Base-by-base conservation (phyloP, 2,329 filamentous ascomycete genomes). In the Sclerotinia sclerotiorum region DNA sequence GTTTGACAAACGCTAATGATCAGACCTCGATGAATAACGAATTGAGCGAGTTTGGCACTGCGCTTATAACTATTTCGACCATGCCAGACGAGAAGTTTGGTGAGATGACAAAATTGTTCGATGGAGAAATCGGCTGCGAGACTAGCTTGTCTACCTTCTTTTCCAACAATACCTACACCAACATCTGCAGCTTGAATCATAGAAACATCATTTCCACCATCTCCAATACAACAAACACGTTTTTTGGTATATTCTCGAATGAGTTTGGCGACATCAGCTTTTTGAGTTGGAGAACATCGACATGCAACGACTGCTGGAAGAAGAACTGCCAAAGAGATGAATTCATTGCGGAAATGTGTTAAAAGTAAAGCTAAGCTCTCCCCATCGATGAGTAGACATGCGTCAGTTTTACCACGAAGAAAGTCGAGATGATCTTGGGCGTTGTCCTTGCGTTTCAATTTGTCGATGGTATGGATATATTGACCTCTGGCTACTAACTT, bases 151-250 rank as follows among this genome's bases (percentile, higher is more conserved):
- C 92, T 88, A 46, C 95, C 95, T 82, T 99, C 95, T 82, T 99
- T 99, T 70, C 95, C 95, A 0, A 98, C 95, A 71, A 99, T 99
- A 70, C 95, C 95, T 35, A 99, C 94, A 70, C 96, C 96, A 0
- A 99, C 94, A 76, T 99, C 95, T 0, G 96, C 95, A 10, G 95
- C 94, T 82, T 98, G 95, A 74, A 99, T 99, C 95, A 99, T 99
- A 73, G 90, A 94, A 6, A 99, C 95, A 78, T 99, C 96, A 80
- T 99, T 99, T 74, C 96, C 95, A 73, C 95, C 95, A 77, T 99
- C 95, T 49, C 95, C 95, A 73, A 99, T 99, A 77, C 95, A 98
- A 81, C 94, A 97, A 21, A 98, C 92, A 19, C 96, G 90, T 80
- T 98, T 98, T 79, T 92, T 93, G 27, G 95, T 99, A 79, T 92